Evolutionary conservation across 163 green algal genomes (phyloP), one percentile per base, ranked within the genome.

Genomic region (Coccomyxa subellipsoidea): DNA sequence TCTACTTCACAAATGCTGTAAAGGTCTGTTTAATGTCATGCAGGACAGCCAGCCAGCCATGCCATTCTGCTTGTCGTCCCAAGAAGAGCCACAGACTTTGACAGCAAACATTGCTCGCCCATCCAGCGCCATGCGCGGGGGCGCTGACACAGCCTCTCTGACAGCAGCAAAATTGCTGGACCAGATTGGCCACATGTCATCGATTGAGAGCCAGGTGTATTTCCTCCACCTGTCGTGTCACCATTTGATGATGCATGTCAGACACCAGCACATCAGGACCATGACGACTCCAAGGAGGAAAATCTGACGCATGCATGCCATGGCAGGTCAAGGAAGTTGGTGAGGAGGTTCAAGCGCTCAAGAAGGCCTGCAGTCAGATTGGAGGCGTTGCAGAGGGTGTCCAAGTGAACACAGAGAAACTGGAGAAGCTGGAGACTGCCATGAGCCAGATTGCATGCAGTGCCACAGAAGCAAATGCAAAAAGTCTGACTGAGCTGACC

Each of bases 161-260:
- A 73, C 66, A 34, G 66, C 66, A n/a, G n/a, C 66, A 73, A 73
- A 73, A 6, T 23, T 73, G 66, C 66, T 73, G 66, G 66, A 73
- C 27, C 66, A 73, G 7, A 73, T 73, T 73, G 66, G 66, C 27
- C 66, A 73, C 31, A 34, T 73, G 27, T 73, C 66, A 18, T 73
- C 66, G 10, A 18, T 73, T 4, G 29, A 73, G 66, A n/a, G 66
- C 8, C 66, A 73, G 66, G 66, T 73, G 21, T 59, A 18, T 18
- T 12, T 18, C 47, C 47, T n/a, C n/a, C n/a, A n/a, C n/a, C n/a
- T n/a, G n/a, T n/a, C n/a, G n/a, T n/a, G n/a, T n/a, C n/a, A n/a
- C n/a, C n/a, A n/a, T n/a, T n/a, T n/a, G n/a, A n/a, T n/a, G n/a
- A n/a, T n/a, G n/a, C n/a, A n/a, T n/a, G n/a, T n/a, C n/a, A n/a